These are phyloP conservation scores for Penicillium paxilli DNA, from an alignment of 495 filamentous ascomycete species.

Conservation along the genomic window DNA sequence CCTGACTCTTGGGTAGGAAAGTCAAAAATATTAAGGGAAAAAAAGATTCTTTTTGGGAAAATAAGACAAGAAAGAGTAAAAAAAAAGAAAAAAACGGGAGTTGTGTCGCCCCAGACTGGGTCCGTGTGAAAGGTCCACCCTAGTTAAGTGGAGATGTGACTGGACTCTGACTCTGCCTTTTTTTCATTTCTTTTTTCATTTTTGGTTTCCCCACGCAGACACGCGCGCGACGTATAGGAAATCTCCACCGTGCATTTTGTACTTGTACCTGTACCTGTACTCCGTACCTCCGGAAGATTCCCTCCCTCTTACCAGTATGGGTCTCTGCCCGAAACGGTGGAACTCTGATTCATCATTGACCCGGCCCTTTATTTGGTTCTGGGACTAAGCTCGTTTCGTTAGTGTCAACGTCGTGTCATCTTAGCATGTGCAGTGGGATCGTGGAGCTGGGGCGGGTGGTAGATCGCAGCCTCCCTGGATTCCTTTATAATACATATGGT, in stretches of 20 bases:
- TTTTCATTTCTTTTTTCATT: not conserved
- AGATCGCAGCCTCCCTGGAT: conserved; percentile 37
- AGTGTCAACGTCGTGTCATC: conserved; percentile 49
- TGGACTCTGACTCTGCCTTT: not conserved
- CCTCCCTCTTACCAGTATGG: not conserved
- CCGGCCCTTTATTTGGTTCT: conserved; percentile 24
- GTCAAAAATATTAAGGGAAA: not conserved
- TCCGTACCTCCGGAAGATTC: conserved; percentile 15
- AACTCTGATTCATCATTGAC: conserved; percentile 32
- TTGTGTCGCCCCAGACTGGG: conserved; percentile 16
- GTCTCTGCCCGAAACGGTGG: conserved; percentile 23
- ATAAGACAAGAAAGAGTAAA: conserved; percentile 10
- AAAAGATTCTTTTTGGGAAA: conserved; percentile 1
- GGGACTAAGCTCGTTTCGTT: conserved; percentile 37
- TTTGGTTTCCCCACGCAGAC: not conserved
- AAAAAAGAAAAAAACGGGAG: conserved; percentile 13
- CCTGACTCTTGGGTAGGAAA: conserved; percentile 16
- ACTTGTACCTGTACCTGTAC: not conserved
- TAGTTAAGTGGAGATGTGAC: not conserved
- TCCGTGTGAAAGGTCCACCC: conserved; percentile 13
- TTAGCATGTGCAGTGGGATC: conserved; percentile 43
- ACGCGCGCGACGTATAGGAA: not conserved
- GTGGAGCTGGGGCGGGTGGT: conserved; percentile 41
- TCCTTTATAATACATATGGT: conserved; percentile 18
- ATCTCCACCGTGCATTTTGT: not conserved